Conservation (phyloP, 2,329 filamentous ascomycete species). For the Raffaelea ambrosiae region DNA sequence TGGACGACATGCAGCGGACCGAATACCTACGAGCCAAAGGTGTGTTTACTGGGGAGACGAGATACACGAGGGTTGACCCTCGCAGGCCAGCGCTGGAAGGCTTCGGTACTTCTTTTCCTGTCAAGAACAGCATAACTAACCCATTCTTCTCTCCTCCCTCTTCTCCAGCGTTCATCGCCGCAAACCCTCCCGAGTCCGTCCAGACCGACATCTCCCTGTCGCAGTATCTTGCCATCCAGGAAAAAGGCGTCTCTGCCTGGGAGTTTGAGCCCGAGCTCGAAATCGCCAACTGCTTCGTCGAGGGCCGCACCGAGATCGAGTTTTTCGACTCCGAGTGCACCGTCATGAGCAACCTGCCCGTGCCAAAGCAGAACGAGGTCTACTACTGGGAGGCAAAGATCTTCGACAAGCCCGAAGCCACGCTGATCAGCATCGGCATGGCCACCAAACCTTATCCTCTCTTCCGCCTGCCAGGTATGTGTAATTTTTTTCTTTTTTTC, state of each 20-base stretch:
- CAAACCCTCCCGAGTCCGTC: slow-evolving; percentile 88
- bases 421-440: slow-evolving; percentile 83
- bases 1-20: slow-evolving; percentile 85
- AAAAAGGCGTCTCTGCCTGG: slow-evolving; percentile 99
- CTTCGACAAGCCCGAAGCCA: slow-evolving; percentile 90
- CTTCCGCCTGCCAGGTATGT: slow-evolving; percentile 82
- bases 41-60: no score
- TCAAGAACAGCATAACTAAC: no score
- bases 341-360: slow-evolving; percentile 91
- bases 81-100: no score
- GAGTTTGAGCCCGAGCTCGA: slow-evolving; percentile 99
- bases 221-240: slow-evolving; percentile 95
- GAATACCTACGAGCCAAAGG: slow-evolving; percentile 96
- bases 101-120: no score
- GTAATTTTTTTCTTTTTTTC: neutral
- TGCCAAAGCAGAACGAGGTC: slow-evolving; percentile 97
- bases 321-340: slow-evolving; percentile 98
- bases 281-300: slow-evolving; percentile 98
- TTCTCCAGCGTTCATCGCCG: slow-evolving; percentile 76
- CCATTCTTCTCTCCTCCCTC: neutral
- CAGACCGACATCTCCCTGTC: slow-evolving; percentile 97
- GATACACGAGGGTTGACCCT: no score
- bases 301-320: slow-evolving; percentile 92
- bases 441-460: slow-evolving; percentile 95
- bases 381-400: slow-evolving; percentile 99